A percentile compares a stretch with the other conserved stretches of the same genome.
These are phyloP conservation scores for Trichosporon asahii DNA, from an alignment of 1,284 basidiomycete genomes.

Conservation along the genomic window DNA sequence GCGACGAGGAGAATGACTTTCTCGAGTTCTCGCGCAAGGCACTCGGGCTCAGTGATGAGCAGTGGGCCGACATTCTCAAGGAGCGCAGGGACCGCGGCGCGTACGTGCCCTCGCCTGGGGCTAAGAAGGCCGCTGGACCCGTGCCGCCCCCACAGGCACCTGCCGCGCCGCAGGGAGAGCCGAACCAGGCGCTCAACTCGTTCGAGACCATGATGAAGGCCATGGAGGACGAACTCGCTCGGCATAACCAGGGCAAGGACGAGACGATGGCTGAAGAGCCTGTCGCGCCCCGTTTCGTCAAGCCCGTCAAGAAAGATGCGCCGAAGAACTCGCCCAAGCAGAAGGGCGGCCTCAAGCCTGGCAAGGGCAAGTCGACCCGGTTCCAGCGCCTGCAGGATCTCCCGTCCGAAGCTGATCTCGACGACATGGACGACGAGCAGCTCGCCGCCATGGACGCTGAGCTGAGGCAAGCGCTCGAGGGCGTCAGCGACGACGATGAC, in stretches of 20 bases:
- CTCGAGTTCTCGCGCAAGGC: conserved; percentile 85
- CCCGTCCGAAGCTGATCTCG: conserved; percentile 51
- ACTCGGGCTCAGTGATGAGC: conserved; percentile 74
- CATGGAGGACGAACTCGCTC: conserved; percentile 76
- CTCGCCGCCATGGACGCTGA: conserved; percentile 82
- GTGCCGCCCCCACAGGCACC: neutral
- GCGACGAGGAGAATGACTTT: conserved; percentile 84
- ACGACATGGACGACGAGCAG: conserved; percentile 59
- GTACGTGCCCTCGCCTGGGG: conserved; percentile 21
- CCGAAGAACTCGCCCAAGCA: conserved; percentile 4
- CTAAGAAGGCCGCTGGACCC: neutral
- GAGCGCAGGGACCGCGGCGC: conserved; percentile 67
- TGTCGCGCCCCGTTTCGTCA: conserved; percentile 4
- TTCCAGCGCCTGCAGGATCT: conserved; percentile 23
- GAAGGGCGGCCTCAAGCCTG: neutral
- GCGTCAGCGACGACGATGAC: conserved; percentile 52
- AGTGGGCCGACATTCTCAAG: conserved; percentile 75
- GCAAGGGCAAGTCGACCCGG: conserved; percentile 13
- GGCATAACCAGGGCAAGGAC: conserved; percentile 19
- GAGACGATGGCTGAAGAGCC: conserved; percentile 4
- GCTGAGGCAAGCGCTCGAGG: conserved; percentile 64
- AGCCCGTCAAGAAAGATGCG: neutral
- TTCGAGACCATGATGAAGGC: conserved; percentile 93
- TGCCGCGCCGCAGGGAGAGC: conserved; percentile 8
- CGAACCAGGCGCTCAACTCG: conserved; percentile 70